These are phyloP conservation scores for Amanita exitialis DNA, from an alignment of 768 basidiomycete species.

Conservation along the genomic window DNA sequence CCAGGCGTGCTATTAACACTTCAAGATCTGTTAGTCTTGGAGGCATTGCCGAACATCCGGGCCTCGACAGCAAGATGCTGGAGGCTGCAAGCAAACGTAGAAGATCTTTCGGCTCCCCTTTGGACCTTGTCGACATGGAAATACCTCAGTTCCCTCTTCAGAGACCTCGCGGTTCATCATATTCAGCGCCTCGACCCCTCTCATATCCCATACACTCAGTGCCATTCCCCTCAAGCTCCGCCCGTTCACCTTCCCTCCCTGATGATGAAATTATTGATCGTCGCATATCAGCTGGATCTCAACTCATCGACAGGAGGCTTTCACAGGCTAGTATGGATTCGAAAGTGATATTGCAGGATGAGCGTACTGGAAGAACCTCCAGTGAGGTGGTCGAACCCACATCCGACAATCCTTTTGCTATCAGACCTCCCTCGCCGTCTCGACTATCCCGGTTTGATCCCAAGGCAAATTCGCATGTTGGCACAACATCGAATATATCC, in stretches of 20 bases:
- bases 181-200: conserved; percentile 32
- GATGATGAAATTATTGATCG: not conserved
- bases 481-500: conserved; percentile 56
- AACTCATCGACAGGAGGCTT: conserved; percentile 13
- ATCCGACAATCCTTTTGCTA: conserved; percentile 58
- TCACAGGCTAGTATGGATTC: conserved; percentile 46
- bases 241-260: conserved; percentile 36
- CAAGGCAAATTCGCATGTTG: conserved; percentile 46
- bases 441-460: conserved; percentile 73
- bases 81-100: conserved; percentile 25
- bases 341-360: conserved; percentile 25
- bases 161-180: conserved; percentile 41
- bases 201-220: conserved; percentile 31
- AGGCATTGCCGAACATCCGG: conserved; percentile 13
- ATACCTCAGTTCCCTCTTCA: conserved; percentile 27
- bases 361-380: conserved; percentile 22
- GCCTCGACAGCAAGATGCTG: not conserved
- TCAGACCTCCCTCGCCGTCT: conserved; percentile 57
- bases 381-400: conserved; percentile 32
- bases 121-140: conserved; percentile 42
- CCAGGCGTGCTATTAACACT: conserved; percentile 29
- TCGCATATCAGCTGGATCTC: conserved; percentile 3
- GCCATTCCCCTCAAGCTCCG: conserved; percentile 54
- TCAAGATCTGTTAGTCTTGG: conserved; percentile 57
- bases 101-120: conserved; percentile 47